Percentiles rank a stretch among this genome's conserved stretches.
Conservation (phyloP, 441 rosid species). For the Corymbia citriodora region DNA sequence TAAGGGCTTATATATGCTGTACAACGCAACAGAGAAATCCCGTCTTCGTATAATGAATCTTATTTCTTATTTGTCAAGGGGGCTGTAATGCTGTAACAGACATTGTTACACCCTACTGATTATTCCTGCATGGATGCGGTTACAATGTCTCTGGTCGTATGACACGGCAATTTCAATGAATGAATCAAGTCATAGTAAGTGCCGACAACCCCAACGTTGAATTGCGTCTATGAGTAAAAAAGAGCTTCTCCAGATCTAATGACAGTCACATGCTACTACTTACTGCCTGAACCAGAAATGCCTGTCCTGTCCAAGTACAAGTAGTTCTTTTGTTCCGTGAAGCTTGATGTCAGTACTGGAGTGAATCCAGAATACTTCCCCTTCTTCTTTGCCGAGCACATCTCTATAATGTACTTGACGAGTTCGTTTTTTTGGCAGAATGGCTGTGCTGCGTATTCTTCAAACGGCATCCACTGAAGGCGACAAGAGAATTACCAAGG, state of each 20-base stretch:
- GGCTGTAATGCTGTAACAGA: background rate
- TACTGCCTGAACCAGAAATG: constrained; percentile 1
- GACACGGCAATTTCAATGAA: background rate
- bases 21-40: background rate
- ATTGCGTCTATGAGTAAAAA: background rate
- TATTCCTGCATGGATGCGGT: background rate
- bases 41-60: background rate
- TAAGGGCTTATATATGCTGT: background rate
- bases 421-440: constrained; percentile 43
- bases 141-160: background rate
- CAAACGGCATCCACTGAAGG: constrained; percentile 79
- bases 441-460: constrained; percentile 56
- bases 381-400: constrained; percentile 51
- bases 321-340: constrained; percentile 23
- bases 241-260: background rate
- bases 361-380: constrained; percentile 50
- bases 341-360: constrained; percentile 34
- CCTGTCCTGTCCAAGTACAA: constrained; percentile 41
- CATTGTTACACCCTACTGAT: background rate
- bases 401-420: constrained; percentile 26
- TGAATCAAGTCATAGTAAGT: background rate
- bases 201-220: background rate
- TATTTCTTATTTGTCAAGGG: background rate
- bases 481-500: background rate
- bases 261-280: background rate